Evolutionary conservation across 2,329 filamentous ascomycete genomes (phyloP), one percentile per base, ranked within the genome.

Genomic region (Drechslera avenae): DNA sequence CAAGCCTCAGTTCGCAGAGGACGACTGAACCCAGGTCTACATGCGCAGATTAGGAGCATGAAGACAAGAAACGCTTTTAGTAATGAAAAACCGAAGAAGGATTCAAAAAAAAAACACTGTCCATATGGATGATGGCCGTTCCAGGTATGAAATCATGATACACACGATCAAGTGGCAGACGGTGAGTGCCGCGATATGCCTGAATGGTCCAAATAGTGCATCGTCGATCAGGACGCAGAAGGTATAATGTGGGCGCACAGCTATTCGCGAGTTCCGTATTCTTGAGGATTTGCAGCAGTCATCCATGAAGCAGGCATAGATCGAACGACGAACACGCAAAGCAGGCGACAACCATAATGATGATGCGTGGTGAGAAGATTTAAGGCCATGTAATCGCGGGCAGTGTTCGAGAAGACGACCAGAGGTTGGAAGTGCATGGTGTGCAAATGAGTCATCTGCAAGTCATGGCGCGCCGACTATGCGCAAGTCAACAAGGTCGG

Each of bases 401-500:
- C 33, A 18, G 23, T 34, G 39, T 50, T 34, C 23, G 48, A 39
- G n/a, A 46, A 42, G 48, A 50, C 23, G 33, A 28, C 26, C 45
- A 37, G 8, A 33, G 10, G 26, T 46, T 30, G 44, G 39, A 37
- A 37, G 50, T 50, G 50, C 47, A 59, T 44, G 50, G 39, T 63
- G 49, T 50, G 59, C 56, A 63, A 47, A 55, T 47, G 49, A 45
- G 45, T 64, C 60, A 68, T 60, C 49, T 43, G 57, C 49, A 47
- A 54, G 47, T 59, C 56, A 63, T 40, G 49, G 46, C 26, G 40
- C 41, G 12, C 50, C 44, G 61, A 47, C 46, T 51, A 56, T 50
- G 50, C 57, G 57, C 50, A 58, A 47, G 48, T 60, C 54, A 67
- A 55, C 46, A 47, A 59, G 31, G 54, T 63, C 57, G 60, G 56